Evolutionary conservation across 257 asterid genomes (phyloP).

Genomic region (Leonotis leonurus): DNA sequence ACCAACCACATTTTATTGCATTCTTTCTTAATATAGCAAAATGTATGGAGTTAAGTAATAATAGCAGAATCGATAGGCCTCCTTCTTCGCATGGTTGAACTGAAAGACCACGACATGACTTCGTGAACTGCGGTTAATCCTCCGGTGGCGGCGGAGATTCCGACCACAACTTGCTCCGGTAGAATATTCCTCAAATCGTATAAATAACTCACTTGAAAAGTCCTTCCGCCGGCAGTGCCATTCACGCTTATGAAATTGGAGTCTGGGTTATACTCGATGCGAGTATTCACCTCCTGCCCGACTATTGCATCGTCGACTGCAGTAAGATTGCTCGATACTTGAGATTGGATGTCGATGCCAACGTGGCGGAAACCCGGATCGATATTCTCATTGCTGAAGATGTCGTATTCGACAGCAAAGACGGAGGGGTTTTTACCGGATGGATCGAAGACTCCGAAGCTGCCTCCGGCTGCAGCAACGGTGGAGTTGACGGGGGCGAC

Average conservation of each 20-base stretch:
- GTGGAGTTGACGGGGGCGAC: background rate
- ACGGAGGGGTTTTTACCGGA: background rate
- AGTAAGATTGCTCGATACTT: background rate
- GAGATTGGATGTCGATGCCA: background rate
- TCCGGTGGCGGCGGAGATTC: background rate
- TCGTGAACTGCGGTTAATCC: background rate
- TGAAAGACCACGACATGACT: background rate
- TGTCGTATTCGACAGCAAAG: constrained; percentile 4
- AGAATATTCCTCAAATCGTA: background rate
- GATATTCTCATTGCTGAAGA: background rate
- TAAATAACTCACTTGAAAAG: background rate
- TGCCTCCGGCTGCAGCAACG: background rate
- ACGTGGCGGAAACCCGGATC: background rate
- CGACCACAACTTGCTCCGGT: background rate
- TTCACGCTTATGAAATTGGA: background rate
- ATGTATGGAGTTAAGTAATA: too few relatives aligned
- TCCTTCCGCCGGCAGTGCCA: background rate
- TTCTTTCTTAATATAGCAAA: too few relatives aligned
- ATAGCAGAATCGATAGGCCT: too few relatives aligned
- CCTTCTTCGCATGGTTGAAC: background rate
- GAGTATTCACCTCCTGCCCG: background rate
- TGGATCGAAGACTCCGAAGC: background rate
- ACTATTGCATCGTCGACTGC: background rate
- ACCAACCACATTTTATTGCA: too few relatives aligned
- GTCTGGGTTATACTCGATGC: background rate